Conservation (phyloP, 768 basidiomycete species). For the Pleurotus cornucopiae region DNA sequence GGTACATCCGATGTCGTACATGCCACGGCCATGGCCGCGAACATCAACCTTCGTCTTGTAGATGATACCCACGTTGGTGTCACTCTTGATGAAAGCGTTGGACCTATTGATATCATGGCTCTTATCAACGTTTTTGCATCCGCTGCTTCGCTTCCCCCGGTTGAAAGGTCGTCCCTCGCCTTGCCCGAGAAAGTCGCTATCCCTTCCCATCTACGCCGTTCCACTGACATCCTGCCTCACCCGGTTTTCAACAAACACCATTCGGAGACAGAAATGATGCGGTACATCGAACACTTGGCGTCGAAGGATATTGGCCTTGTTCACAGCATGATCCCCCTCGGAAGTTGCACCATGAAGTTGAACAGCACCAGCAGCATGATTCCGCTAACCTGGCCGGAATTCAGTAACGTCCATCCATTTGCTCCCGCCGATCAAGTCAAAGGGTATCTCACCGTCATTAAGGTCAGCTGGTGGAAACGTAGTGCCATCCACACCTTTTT, state of each 20-base stretch:
- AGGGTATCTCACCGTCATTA: slow-evolving; percentile 82
- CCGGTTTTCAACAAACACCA: slow-evolving; percentile 96
- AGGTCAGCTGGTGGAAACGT: slow-evolving; percentile 33
- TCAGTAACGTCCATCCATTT: slow-evolving; percentile 88
- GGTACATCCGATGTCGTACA: slow-evolving; percentile 64
- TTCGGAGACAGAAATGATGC: slow-evolving; percentile 98
- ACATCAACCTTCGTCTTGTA: slow-evolving; percentile 83
- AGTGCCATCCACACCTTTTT: no score
- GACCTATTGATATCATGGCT: slow-evolving; percentile 65
- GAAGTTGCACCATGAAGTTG: slow-evolving; percentile 97
- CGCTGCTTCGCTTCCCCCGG: slow-evolving; percentile 46
- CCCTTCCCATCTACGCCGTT: slow-evolving; percentile 53
- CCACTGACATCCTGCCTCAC: slow-evolving; percentile 73
- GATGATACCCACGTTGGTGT: slow-evolving; percentile 77
- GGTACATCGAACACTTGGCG: slow-evolving; percentile 91
- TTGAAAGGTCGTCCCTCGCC: slow-evolving; percentile 44
- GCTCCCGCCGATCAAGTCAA: slow-evolving; percentile 84
- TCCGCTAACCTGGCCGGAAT: slow-evolving; percentile 93
- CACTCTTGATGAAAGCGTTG: slow-evolving; percentile 89
- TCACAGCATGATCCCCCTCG: slow-evolving; percentile 94
- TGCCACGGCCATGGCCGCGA: slow-evolving; percentile 50
- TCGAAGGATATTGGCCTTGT: slow-evolving; percentile 93
- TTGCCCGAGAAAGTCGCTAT: slow-evolving; percentile 42
- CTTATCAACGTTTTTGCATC: slow-evolving; percentile 81
- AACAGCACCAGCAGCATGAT: slow-evolving; percentile 99